Percentiles rank a stretch among this genome's conserved stretches.
Evolutionary conservation across 2,329 filamentous ascomycete genomes (phyloP).

Genomic region (Trichoderma sp.): DNA sequence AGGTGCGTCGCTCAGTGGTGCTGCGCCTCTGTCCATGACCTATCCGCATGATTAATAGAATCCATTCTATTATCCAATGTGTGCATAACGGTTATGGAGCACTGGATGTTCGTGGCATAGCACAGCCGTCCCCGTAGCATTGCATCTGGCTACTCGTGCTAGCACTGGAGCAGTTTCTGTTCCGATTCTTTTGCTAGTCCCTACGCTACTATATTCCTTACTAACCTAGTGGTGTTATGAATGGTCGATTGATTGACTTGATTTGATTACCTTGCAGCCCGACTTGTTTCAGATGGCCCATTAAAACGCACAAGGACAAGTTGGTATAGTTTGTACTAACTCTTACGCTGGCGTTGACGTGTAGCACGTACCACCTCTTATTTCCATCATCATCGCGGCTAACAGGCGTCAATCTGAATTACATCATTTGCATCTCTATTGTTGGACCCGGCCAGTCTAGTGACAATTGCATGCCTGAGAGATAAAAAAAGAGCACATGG

Average conservation of each 20-base stretch:
- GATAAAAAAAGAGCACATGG: not conserved
- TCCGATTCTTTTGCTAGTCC: not conserved
- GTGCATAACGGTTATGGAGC: not conserved
- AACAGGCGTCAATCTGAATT: slow-evolving; percentile 19
- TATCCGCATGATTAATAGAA: not conserved
- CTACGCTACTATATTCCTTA: not conserved
- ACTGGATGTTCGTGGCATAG: not conserved
- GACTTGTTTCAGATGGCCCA: not conserved
- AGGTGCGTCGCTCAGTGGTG: not conserved
- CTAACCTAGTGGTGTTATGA: not conserved
- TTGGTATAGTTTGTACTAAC: not conserved
- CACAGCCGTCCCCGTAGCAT: not conserved
- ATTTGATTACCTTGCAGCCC: not conserved
- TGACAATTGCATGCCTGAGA: slow-evolving; percentile 15
- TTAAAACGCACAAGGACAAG: not conserved
- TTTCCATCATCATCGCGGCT: slow-evolving; percentile 16
- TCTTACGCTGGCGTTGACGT: slow-evolving; percentile 1
- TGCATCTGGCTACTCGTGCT: not conserved
- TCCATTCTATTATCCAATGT: not conserved
- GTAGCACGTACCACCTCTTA: slow-evolving; percentile 19
- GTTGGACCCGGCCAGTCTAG: slow-evolving; percentile 2
- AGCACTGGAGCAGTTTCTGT: not conserved
- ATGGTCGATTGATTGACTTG: not conserved
- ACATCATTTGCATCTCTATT: slow-evolving; percentile 20
- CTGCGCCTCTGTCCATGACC: slow-evolving; percentile 16